Evolutionary conservation across 208 protist genomes (phyloP).

Genomic region (Leptomonas pyrrhocoris): DNA sequence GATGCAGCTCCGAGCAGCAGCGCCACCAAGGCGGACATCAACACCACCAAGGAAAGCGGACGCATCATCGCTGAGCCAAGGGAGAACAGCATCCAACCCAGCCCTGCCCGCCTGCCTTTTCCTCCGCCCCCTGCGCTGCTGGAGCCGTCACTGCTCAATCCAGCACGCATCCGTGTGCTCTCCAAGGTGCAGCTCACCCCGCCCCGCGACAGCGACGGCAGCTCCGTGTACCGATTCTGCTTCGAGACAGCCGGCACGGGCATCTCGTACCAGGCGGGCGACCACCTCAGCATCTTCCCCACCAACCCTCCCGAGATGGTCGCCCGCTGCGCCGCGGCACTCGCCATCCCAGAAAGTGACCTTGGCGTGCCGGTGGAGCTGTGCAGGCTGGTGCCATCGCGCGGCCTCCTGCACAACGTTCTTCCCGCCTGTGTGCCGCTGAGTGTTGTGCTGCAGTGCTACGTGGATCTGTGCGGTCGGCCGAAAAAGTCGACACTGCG

Average conservation of each 20-base stretch:
- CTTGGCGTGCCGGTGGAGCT: conserved; percentile 57
- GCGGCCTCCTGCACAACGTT: conserved; percentile 49
- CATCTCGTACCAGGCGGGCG: conserved; percentile 91
- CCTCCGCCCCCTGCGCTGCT: conserved; percentile 50
- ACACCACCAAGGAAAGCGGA: background rate
- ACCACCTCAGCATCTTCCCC: conserved; percentile 93
- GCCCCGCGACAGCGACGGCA: conserved; percentile 53
- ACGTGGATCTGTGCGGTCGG: conserved; percentile 76
- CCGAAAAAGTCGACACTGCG: conserved; percentile 73
- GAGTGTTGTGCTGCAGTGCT: conserved; percentile 66
- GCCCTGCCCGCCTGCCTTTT: conserved; percentile 31
- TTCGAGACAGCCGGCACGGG: conserved; percentile 35
- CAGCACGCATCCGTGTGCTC: conserved; percentile 43
- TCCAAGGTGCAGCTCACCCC: conserved; percentile 43
- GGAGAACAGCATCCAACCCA: background rate
- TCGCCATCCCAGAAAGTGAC: conserved; percentile 56
- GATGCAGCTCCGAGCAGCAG: background rate
- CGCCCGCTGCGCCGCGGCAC: conserved; percentile 47
- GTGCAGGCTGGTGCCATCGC: conserved; percentile 36
- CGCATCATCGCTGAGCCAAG: too few relatives aligned
- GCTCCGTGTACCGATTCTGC: conserved; percentile 58
- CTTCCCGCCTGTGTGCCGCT: conserved; percentile 69
- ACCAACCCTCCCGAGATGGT: conserved; percentile 81
- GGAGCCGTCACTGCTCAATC: conserved; percentile 60
- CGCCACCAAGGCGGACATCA: background rate